Base-by-base conservation (phyloP, 768 basidiomycete genomes). In the Leccinum variicolor region DNA sequence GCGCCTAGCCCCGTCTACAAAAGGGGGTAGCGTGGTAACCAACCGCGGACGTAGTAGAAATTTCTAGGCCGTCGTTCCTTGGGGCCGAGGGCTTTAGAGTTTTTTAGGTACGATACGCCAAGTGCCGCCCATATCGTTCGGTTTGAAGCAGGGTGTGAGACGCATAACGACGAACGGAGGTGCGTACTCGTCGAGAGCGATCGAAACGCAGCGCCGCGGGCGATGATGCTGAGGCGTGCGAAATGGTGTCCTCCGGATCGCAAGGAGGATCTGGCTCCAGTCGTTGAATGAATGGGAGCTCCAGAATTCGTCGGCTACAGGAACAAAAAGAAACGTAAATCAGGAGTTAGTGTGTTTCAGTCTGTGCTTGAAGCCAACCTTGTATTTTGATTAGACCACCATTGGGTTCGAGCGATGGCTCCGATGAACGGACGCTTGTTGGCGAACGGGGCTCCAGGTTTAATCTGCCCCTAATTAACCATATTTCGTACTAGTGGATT, bases 11-110 rank as follows among this genome's bases (percentile, higher is more conserved):
- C 66, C 54, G 57, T 50, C 41, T 23, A 55, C 58, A 54, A 61
- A 62, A 45, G 62, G 68, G 25, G 68, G 48, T 66, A 69, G 57
- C 17, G 68, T 69, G 69, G 69, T 36, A 60, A 62, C 50, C 56
- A 43, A 60, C 61, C 57, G 52, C 64, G 61, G 69, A 46, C 14
- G 23, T 59, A 53, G 56, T 57, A 46, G n/a, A 51, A 26, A 45
- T 56, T 46, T 56, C 48, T 34, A 39, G 25, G 15, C 14, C 17
- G 33, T 50, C 33, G 34, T 52, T 61, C 69, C 69, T 26, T 71
- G 69, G 69, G 62, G 58, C 68, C 68, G 69, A 69, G 68, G 69
- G 60, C 14, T 60, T 63, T 49, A 0, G 33, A 45, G 21, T 47
- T 17, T 26, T 50, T 15, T 23, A 26, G 58, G 64, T 58, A 59